Evolutionary conservation across 768 basidiomycete genomes (phyloP).

Genomic region (Porphyrellus cyaneotinctus): DNA sequence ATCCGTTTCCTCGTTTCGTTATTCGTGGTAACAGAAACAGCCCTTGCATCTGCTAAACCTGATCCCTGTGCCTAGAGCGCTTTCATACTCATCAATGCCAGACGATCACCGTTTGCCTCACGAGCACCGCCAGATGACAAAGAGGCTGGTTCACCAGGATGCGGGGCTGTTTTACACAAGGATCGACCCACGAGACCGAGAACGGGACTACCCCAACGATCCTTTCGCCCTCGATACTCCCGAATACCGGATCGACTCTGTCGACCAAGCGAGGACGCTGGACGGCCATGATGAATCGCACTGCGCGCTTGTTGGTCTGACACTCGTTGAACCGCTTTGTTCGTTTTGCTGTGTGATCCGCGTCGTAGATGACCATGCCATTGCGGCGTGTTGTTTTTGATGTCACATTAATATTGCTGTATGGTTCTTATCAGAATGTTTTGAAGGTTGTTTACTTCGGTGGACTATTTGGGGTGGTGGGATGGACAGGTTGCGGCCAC

Average conservation of each 20-base stretch:
- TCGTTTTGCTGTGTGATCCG: too few relatives aligned
- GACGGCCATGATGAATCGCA: conserved; percentile 21
- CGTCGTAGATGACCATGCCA: too few relatives aligned
- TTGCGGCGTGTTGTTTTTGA: too few relatives aligned
- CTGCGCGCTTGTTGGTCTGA: too few relatives aligned
- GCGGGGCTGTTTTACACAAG: too few relatives aligned
- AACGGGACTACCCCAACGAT: conserved; percentile 1
- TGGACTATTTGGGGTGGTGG: too few relatives aligned
- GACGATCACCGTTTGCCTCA: conserved; percentile 7
- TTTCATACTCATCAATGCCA: conserved; percentile 33
- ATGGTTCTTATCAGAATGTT: too few relatives aligned
- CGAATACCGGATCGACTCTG: conserved; percentile 49
- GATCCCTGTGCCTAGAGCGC: conserved; percentile 30
- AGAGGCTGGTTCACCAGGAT: background rate
- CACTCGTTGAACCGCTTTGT: too few relatives aligned
- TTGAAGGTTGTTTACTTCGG: too few relatives aligned
- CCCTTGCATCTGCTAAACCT: background rate
- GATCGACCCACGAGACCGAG: conserved; percentile 2
- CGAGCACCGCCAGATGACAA: background rate
- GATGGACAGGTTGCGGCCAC: too few relatives aligned
- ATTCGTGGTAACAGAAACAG: conserved; percentile 36
- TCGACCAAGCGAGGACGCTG: conserved; percentile 16
- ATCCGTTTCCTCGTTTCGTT: conserved; percentile 35
- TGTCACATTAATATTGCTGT: too few relatives aligned
- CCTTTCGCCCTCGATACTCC: conserved; percentile 33